Conservation (phyloP, 2,329 filamentous ascomycete genomes). For the Byssothecium circinans region DNA sequence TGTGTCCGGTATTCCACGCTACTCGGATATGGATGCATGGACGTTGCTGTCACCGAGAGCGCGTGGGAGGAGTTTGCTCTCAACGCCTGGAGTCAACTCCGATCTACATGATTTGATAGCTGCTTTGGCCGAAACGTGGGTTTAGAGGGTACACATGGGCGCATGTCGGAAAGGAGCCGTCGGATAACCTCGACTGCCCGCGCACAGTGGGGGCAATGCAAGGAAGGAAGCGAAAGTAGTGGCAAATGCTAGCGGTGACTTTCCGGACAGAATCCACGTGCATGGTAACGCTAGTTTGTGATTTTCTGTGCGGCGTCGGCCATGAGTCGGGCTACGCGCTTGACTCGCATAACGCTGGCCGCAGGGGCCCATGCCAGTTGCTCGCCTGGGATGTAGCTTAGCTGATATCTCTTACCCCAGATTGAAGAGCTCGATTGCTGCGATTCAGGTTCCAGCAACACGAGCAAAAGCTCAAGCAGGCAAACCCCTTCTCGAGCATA, state of each 20-base stretch:
- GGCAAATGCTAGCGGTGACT: conserved; percentile 29
- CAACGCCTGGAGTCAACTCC: conserved; percentile 22
- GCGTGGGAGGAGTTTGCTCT: conserved; percentile 3
- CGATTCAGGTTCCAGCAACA: conserved; percentile 33
- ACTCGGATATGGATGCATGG: conserved; percentile 25
- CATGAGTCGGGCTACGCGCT: conserved; percentile 25
- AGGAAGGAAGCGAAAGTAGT: conserved; percentile 30
- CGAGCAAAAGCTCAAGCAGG: conserved; percentile 21
- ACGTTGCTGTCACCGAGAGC: conserved; percentile 15
- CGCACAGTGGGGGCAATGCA: conserved; percentile 13
- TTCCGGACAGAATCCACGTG: conserved; percentile 24
- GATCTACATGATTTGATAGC: conserved; percentile 17
- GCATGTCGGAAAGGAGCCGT: conserved; percentile 11
- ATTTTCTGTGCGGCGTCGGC: conserved; percentile 18
- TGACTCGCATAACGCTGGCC: background rate
- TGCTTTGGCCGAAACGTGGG: conserved; percentile 16
- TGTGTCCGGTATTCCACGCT: conserved; percentile 22
- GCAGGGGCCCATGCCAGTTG: conserved; percentile 1
- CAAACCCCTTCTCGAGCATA: conserved; percentile 26
- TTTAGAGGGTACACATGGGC: conserved; percentile 2
- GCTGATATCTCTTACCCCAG: conserved; percentile 27
- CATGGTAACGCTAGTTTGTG: conserved; percentile 8
- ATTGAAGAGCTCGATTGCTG: conserved; percentile 23
- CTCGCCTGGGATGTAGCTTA: conserved; percentile 4
- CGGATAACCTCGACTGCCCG: conserved; percentile 25